Base-by-base conservation (phyloP, 1,284 basidiomycete species). In the Ganoderma leucocontextum region DNA sequence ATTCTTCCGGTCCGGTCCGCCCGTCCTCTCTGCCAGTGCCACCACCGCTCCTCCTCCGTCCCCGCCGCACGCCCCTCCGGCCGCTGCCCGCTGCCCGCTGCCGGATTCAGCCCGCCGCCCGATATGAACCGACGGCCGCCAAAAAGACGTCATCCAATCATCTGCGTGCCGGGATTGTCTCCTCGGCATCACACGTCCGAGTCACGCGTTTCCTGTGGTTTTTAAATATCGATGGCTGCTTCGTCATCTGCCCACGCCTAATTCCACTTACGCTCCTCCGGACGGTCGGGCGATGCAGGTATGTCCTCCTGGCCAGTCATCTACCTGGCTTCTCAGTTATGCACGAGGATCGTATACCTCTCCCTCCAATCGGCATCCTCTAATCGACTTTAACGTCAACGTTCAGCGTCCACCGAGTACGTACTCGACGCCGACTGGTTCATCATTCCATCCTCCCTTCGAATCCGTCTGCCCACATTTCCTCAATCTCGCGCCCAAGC, bases 1-100 rank as follows among this genome's bases (percentile, higher is more conserved):
- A 73, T 73, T 60, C 39, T 41, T 13, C 66, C 71, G 67, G 68
- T 68, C 72, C 69, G 72, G 67, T 59, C 62, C 65, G 62, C 35
- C 49, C 55, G 55, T 33, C 47, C 47, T 38, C 19, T 62, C 59
- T 62, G 67, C 67, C n/a, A n/a, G n/a, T n/a, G n/a, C n/a, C n/a
- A n/a, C 59, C 47, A 64, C 25, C 41, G 4, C 17, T n/a, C 60
- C 62, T 60, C 53, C 39, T 57, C 55, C 63, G 60, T 29, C 29
- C 58, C 64, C 59, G 38, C 38, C 55, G 29, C 15, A 42, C 33
- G 29, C n/a, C 41, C 49, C 57, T 61, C 61, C 55, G 55, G 35
- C 36, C 29, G 41, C 65, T 42, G 10, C 25, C 49, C 53, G n/a
- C 35, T 42, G 19, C 47, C 47, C 17, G 42, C 62, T 8, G 44